Percentiles rank a stretch among this genome's conserved stretches.
Conservation (phyloP, 352 stramenopile genomes). For the Plasmopara halstedii region DNA sequence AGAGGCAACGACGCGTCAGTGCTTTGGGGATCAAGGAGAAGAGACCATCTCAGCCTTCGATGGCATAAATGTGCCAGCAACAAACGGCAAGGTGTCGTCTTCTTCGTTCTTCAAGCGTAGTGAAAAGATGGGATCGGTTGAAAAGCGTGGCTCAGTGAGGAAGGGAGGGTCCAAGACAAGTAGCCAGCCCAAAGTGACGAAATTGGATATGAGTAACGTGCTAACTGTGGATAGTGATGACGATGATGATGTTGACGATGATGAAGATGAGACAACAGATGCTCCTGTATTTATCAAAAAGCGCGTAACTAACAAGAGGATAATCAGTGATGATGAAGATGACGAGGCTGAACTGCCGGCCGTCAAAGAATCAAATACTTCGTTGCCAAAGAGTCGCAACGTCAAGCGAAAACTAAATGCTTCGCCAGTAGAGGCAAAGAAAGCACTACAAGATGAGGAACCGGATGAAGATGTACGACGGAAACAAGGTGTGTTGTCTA, state of each 20-base stretch:
- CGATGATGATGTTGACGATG: conserved; percentile 54
- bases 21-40: conserved; percentile 47
- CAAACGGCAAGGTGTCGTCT: conserved; percentile 10
- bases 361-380: conserved; percentile 9
- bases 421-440: conserved; percentile 23
- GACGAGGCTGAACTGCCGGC: conserved; percentile 21
- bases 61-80: conserved; percentile 27
- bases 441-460: conserved; percentile 10
- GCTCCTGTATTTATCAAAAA: conserved; percentile 69
- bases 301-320: conserved; percentile 28
- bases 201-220: conserved; percentile 56
- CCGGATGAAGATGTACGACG: conserved; percentile 11
- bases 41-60: conserved; percentile 66
- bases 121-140: conserved; percentile 10
- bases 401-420: conserved; percentile 43
- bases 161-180: conserved; percentile 11
- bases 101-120: conserved; percentile 34
- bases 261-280: conserved; percentile 49
- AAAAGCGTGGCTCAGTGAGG: conserved; percentile 11
- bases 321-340: conserved; percentile 69
- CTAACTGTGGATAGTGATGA: conserved; percentile 66
- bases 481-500: conserved; percentile 8
- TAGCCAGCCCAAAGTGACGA: conserved; percentile 29
- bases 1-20: conserved; percentile 47
- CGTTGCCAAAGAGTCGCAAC: conserved; percentile 19